Evolutionary conservation across 176 grass and related monocot genomes (phyloP), one percentile per base, ranked within the genome.

Genomic region (Carex scoparia): DNA sequence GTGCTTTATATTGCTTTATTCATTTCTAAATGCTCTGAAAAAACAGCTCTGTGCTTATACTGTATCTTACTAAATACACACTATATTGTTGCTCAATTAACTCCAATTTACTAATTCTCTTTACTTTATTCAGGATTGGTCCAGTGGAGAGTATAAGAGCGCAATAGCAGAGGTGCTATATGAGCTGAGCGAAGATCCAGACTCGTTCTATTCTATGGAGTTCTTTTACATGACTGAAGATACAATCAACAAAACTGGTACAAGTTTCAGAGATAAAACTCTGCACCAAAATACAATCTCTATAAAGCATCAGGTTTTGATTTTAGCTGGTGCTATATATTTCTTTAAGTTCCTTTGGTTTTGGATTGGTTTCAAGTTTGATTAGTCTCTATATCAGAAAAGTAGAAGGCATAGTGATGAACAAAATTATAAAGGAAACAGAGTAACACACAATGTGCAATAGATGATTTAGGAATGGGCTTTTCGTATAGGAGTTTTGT

Each of bases 241-340:
- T 81, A 68, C 72, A 56, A 63, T 77, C 78, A 27, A 83, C 61
- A 75, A 88, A 12, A 35, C 27, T 77, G 84, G 57, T 48, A 56
- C 79, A 57, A 81, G 89, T 31, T 78, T 40, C 44, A 78, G 79
- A 60, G 35, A 18, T 69, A 79, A 70, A 85, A 82, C 86, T 85
- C 78, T 35, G 28, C 40, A 51, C 51, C 85, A 77, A 66, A 91
- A 85, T 51, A 79, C 27, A 16, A 69, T 98, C 57, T 86, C 90
- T 84, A 87, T 99, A 60, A 85, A 82, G 79, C 89, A 98, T 82
- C 93, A 93, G 84, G 53, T 92, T 79, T 86, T 98, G 42, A 69
- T 88, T 2, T 70, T 88, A 28, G 80, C 90, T 56, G 31, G 91
- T 70, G 4, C 86, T 66, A 56, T 98, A 42, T 73, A 27, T 82